Conservation (phyloP, 345 rosid genomes). For the Corchorus olitorius region DNA sequence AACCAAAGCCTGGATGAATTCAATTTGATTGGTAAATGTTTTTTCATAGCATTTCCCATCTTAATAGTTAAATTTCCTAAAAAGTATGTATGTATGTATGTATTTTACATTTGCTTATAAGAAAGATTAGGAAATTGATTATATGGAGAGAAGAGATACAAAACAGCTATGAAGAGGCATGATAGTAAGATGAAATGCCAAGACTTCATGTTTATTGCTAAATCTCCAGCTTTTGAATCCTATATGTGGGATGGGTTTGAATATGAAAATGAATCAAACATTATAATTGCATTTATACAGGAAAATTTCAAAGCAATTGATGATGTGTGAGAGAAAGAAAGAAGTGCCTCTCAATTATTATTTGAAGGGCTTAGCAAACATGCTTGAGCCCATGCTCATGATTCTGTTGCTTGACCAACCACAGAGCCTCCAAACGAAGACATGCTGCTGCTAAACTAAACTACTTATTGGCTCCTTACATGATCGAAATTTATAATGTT, state of each 20-base stretch:
- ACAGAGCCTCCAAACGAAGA: too few relatives aligned
- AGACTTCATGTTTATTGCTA: constrained; percentile 29
- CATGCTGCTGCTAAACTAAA: too few relatives aligned
- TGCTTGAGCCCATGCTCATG: constrained; percentile 23
- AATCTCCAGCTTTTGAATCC: not conserved
- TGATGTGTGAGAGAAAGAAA: constrained; percentile 7
- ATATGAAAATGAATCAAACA: too few relatives aligned
- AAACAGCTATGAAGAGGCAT: constrained; percentile 23
- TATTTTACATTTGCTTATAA: constrained; percentile 28
- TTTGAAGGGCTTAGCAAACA: constrained; percentile 24
- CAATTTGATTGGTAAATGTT: not conserved
- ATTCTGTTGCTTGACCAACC: constrained; percentile 1
- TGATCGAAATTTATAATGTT: too few relatives aligned
- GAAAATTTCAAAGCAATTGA: not conserved
- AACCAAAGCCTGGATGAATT: constrained; percentile 36
- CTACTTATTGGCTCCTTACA: not conserved
- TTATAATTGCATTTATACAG: constrained; percentile 6
- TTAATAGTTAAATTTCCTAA: not conserved
- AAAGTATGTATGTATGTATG: not conserved
- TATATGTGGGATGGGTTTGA: not conserved
- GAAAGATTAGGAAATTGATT: constrained; percentile 10
- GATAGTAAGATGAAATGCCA: constrained; percentile 17
- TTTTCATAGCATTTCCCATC: not conserved
- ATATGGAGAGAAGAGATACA: constrained; percentile 19
- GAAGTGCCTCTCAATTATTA: constrained; percentile 31